A percentile compares a stretch with the other conserved stretches of the same genome.
phyloP scores from a whole-genome alignment of 2,329 filamentous ascomycete species.

The Endocalyx cinctus region DNA sequence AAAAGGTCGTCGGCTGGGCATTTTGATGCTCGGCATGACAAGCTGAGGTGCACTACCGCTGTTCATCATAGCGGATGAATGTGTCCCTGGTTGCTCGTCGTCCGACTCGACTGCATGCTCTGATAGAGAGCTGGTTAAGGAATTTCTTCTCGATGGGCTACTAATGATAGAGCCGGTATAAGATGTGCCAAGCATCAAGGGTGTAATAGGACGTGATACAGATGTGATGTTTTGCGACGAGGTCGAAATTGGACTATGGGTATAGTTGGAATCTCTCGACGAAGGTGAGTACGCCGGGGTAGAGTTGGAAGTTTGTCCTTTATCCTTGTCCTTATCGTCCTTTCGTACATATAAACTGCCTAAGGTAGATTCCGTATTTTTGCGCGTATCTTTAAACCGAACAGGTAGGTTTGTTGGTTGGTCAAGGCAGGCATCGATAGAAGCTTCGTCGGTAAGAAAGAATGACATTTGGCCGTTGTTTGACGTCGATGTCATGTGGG shows the following conservation, averaged over 20 bases:
- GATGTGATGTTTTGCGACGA: constrained; percentile 23
- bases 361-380: no score
- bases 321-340: constrained; percentile 17
- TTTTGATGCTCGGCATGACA: constrained; percentile 95
- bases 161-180: constrained; percentile 40
- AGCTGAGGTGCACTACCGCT: constrained; percentile 63
- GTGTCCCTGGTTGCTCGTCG: constrained; percentile 38
- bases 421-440: constrained; percentile 37
- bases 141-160: constrained; percentile 47
- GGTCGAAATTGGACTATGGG: constrained; percentile 27
- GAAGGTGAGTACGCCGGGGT: constrained; percentile 22
- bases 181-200: constrained; percentile 37
- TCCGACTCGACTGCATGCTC: constrained; percentile 39
- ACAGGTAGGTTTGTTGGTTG: constrained; percentile 21
- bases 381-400: constrained; percentile 28
- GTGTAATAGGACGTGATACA: constrained; percentile 41
- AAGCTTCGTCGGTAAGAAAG: constrained; percentile 46
- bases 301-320: constrained; percentile 12
- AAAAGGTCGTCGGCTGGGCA: constrained; percentile 85
- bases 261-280: constrained; percentile 25
- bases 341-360: no score
- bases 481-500: constrained; percentile 26
- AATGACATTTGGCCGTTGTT: constrained; percentile 48
- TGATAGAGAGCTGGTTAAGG: constrained; percentile 43
- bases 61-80: constrained; percentile 43